Evolutionary conservation across 441 rosid genomes (phyloP), one percentile per base, ranked within the genome.

Genomic region (Eruca vesicaria): DNA sequence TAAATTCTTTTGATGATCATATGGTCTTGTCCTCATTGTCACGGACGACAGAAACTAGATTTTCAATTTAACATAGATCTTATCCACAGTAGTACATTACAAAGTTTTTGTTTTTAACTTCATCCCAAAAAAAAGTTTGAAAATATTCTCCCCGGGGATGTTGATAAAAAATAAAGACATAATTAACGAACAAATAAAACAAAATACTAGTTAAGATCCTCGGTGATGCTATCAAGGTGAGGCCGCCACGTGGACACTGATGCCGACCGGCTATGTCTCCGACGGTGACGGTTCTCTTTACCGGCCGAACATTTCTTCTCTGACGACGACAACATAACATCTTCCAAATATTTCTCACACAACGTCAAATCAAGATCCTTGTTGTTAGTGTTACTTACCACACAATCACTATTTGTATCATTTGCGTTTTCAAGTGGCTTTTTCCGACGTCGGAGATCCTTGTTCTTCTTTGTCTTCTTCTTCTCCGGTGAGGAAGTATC

Each of bases 171-270:
- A 48, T 68, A 69, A 68, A 59, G 79, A 63, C 61, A 55, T 23
- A 41, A 69, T 75, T 19, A 63, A 56, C 16, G 26, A 69, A 45
- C 32, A 45, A 12, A 41, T 6, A 56, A 56, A 31, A 19, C 14
- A 33, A 66, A 28, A n/a, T 8, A 56, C 71, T 65, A 69, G 23
- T 73, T 78, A 86, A 76, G 66, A 78, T 90, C 96, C 80, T 94
- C 98, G 26, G 78, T 53, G 71, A 90, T 94, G 87, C 90, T 86
- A 45, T 82, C 83, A 7, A 94, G 90, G 72, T 85, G 90, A 45
- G 98, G 97, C 71, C 59, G 85, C 97, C 98, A 92, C 57, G 74
- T 83, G 41, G 82, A 80, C 28, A 66, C 75, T 4, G 86, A 83
- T 18, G 88, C 63, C 7, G 71, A 81, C 60, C 88, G 82, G 38